Evolutionary conservation across 2,329 filamentous ascomycete species (phyloP), one percentile per base, ranked within the genome.

Genomic region (Talaromyces islandicus): DNA sequence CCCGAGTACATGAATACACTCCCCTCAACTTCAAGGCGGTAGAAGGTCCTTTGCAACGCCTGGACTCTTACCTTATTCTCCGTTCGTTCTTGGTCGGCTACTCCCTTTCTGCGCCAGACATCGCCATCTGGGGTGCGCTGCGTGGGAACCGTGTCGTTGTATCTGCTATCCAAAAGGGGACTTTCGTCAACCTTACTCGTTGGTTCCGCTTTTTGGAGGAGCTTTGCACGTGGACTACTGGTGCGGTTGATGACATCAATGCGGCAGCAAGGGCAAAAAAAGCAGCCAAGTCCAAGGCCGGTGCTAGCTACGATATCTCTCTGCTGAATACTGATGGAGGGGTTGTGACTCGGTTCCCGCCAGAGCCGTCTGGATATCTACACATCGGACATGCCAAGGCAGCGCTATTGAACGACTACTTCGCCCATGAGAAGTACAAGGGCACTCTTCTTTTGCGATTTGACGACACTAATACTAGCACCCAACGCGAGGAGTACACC

Each of bases 371-470:
- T 66, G 92, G 92, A 63, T 96, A 96, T 73, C 85, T 97, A 51
- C 93, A 97, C 78, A 96, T 97, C 65, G 93, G 93, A 58, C 93
- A 97, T 79, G 91, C 92, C 67, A 97, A 97, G 79, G 92, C 92
- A 30, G 92, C 92, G 6, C 83, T 96, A 59, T 85, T 97, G 60
- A 96, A 94, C 79, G 92, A 97, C 75, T 97, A 96, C 82, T 97
- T 97, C 68, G 93, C 92, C 51, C 92, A 97, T 75, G 88, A 92
- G 73, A 90, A 91, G 68, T 96, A 96, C 81, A 88, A 93, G 62
- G 94, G 94, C 69, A 95, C 89, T 69, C 82, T 99, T 68, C 87
- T 95, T 62, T 85, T 97, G 55, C 90, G 94, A 62, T 94, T 99
- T 71, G 94, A 99, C 73, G 94, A 99, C 43, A 99, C 94, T 60